Evolutionary conservation across 345 rosid genomes (phyloP), one percentile per base, ranked within the genome.

Genomic region (Turnera subulata): DNA sequence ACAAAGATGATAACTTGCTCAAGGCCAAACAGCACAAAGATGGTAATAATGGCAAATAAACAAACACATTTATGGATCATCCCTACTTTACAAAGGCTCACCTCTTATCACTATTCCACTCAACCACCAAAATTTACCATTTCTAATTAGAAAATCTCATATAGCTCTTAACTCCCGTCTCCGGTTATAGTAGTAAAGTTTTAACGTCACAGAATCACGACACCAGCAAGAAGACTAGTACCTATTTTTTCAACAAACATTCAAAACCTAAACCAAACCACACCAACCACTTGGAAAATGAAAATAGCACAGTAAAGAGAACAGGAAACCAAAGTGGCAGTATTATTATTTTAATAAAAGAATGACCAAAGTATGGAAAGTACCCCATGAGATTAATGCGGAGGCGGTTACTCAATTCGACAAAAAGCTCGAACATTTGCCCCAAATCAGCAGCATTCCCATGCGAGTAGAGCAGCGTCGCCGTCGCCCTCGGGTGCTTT

Each of bases 401-500:
- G 56, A 93, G 90, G 40, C 89, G 97, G 68, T 79, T 82, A 63
- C 88, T 79, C 46, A 93, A 76, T 71, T 89, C 96, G 35, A 84
- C 82, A 52, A 93, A 93, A 23, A 93, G 96, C 74, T 93, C 97
- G 62, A 79, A 80, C 96, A 93, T 85, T 61, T 93, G 99, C 0
- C 97, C 97, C 64, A 93, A 73, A 71, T 93, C 97, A 46, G 99
- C 99, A 1, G 99, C 99, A 80, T 93, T 93, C 26, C 99, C 99
- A 58, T 93, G 99, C 26, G 99, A 93, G 73, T 93, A 89, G 37
- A 93, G 73, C 61, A 93, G 45, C 14, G 97, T 93, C 22, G 79
- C 77, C 11, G 83, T 60, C 29, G 99, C 86, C 65, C 78, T 86
- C 0, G 89, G 82, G 55, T 93, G 96, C 58, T 71, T 83, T 11